Conservation (phyloP, 805 yeast species). For the Lipomyces kockii region DNA sequence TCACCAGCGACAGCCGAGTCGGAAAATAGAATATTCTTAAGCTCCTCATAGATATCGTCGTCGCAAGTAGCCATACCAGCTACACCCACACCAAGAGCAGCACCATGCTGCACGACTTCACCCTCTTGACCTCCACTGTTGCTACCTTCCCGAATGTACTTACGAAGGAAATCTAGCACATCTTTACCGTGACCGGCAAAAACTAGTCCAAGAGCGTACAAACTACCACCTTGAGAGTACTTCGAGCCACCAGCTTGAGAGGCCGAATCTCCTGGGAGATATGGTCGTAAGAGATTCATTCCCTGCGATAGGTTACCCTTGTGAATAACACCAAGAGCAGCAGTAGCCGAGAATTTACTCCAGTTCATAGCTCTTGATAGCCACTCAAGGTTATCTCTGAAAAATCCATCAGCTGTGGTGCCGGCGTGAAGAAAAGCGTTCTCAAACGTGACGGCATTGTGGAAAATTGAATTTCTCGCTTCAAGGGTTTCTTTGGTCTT, state of each 20-base stretch:
- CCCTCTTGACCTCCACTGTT: conserved; percentile 55
- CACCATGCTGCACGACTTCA: conserved; percentile 92
- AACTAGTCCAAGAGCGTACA: conserved; percentile 89
- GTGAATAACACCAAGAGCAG: conserved; percentile 96
- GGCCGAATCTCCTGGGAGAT: conserved; percentile 72
- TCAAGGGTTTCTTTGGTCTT: conserved; percentile 81
- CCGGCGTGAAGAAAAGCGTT: conserved; percentile 96
- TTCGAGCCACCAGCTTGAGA: conserved; percentile 32
- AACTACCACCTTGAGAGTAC: conserved; percentile 93
- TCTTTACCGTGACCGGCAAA: conserved; percentile 97
- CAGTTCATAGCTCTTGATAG: conserved; percentile 96
- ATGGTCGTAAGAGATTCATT: conserved; percentile 81
- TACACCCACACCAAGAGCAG: conserved; percentile 91
- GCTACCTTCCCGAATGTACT: conserved; percentile 59
- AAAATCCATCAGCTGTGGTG: conserved; percentile 91
- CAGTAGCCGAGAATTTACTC: conserved; percentile 98
- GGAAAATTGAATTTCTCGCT: conserved; percentile 91
- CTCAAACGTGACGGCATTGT: conserved; percentile 92
- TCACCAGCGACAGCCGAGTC: conserved; percentile 95
- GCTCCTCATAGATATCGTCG: conserved; percentile 73
- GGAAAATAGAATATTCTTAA: conserved; percentile 80
- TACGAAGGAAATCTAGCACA: conserved; percentile 71
- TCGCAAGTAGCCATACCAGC: conserved; percentile 94
- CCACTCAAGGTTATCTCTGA: conserved; percentile 92
- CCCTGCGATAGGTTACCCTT: conserved; percentile 94